Base-by-base conservation (phyloP, 108 stramenopile species). In the Nannochloropsis salina region DNA sequence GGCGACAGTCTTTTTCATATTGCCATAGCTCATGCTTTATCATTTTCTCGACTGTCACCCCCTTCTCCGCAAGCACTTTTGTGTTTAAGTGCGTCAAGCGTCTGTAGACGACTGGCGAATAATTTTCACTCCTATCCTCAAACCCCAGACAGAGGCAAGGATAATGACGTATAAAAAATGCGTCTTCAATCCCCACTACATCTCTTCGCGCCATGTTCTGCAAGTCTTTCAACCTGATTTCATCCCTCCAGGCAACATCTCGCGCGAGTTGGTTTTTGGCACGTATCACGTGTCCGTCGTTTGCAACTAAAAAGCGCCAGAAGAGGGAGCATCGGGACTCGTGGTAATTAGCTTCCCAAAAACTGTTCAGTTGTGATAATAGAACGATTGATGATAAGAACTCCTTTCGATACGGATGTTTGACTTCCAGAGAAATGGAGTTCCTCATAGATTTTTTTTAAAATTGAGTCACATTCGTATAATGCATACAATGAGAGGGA, bases 41-140 rank as follows among this genome's bases (percentile, higher is more conserved):
- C 47, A 51, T 51, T 51, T 51, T 51, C 47, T 51, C 47, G 47
- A 51, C 47, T 51, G 47, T 51, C 47, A 51, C 47, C 12, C 47
- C 47, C 47, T 51, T 51, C 15, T 10, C 47, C 15, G 47, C 47
- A 10, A 51, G 15, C 10, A 15, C 47, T 15, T 51, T 51, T 10
- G 47, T 51, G 12, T 51, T 10, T 15, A 51, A 51, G 47, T 51
- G 47, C 47, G 47, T 51, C 15, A 51, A 51, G 15, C 47, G 10
- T 15, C 47, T 51, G 15, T 51, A 51, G 12, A 51, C 47, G 10
- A 51, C 47, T 12, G 47, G 47, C 10, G 47, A 10, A 51, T 51
- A 51, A 15, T 51, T 51, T 10, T 51, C 15, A 51, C 12, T 15
- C 15, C 15, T 1, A 15, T 51, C 47, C 15, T 51, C 47, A 15